Evolutionary conservation across 2,329 filamentous ascomycete species (phyloP).

Genomic region (Talaromyces sp.): DNA sequence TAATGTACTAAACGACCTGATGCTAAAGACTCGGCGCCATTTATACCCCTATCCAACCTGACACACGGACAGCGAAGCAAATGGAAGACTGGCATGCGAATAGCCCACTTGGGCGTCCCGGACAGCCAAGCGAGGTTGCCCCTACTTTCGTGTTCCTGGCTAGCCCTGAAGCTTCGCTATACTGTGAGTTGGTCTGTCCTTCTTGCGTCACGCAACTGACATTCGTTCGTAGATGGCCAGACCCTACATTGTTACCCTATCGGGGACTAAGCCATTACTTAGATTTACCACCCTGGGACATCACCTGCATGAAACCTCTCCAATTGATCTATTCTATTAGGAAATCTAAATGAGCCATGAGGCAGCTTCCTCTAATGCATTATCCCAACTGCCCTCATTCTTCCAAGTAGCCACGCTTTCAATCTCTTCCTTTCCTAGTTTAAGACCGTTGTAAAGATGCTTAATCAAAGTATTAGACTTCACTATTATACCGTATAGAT

Average conservation of each 20-base stretch:
- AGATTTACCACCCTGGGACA: no score
- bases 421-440: constrained; percentile 38
- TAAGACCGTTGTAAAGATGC: constrained; percentile 42
- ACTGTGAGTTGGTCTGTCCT: constrained; percentile 30
- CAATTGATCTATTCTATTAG: neutral
- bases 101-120: constrained; percentile 35
- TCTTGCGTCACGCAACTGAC: neutral
- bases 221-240: constrained; percentile 32
- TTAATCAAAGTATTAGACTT: constrained; percentile 18
- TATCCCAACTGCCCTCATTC: constrained; percentile 40
- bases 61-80: constrained; percentile 34
- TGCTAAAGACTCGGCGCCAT: constrained; percentile 32
- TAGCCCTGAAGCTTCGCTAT: constrained; percentile 35
- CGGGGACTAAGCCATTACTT: no score
- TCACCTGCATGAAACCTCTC: neutral
- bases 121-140: constrained; percentile 41
- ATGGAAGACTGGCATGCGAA: constrained; percentile 37
- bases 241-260: constrained; percentile 37
- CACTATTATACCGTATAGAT: neutral
- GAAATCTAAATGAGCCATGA: constrained; percentile 35
- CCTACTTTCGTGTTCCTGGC: constrained; percentile 43
- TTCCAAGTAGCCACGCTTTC: constrained; percentile 40
- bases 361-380: constrained; percentile 33
- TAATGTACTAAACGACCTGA: constrained; percentile 1
- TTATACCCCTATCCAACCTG: constrained; percentile 38